Evolutionary conservation across 1,139 yeast species (phyloP).

Genomic region (Casaregolazyma suthepensis): DNA sequence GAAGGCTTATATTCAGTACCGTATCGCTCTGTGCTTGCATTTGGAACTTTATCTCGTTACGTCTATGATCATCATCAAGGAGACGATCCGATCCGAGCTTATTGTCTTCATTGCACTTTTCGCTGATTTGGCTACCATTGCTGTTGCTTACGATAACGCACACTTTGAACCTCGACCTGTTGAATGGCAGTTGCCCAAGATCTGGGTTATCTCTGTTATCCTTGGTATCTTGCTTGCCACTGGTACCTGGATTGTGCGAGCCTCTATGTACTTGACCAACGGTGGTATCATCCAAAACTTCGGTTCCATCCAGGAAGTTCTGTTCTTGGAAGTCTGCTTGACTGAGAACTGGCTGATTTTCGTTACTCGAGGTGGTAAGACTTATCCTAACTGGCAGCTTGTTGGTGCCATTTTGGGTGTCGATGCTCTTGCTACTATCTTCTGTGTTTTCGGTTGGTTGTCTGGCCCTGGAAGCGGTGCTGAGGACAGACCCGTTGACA

Average conservation of each 20-base stretch:
- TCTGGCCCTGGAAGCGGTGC: slow-evolving; percentile 41
- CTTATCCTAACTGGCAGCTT: slow-evolving; percentile 98
- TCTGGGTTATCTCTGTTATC: slow-evolving; percentile 70
- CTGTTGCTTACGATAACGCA: slow-evolving; percentile 81
- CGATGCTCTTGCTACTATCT: slow-evolving; percentile 85
- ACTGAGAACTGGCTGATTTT: slow-evolving; percentile 96
- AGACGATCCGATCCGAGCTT: slow-evolving; percentile 58
- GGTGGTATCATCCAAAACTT: slow-evolving; percentile 94
- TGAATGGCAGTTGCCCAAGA: slow-evolving; percentile 93
- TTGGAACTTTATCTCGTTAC: slow-evolving; percentile 68
- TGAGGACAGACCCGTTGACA: slow-evolving; percentile 23
- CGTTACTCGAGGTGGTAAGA: slow-evolving; percentile 94
- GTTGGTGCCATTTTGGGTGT: slow-evolving; percentile 86
- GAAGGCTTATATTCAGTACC: slow-evolving; percentile 76
- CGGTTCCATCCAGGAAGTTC: slow-evolving; percentile 87
- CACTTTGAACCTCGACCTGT: slow-evolving; percentile 96
- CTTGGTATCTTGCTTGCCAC: slow-evolving; percentile 61
- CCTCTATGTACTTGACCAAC: slow-evolving; percentile 78
- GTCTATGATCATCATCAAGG: slow-evolving; percentile 67
- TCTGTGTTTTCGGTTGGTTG: slow-evolving; percentile 95
- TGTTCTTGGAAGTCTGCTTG: slow-evolving; percentile 86
- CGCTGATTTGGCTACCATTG: slow-evolving; percentile 73
- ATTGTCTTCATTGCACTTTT: slow-evolving; percentile 70
- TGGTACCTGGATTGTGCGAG: slow-evolving; percentile 75
- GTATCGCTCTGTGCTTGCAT: slow-evolving; percentile 70